Base-by-base conservation (phyloP, 208 protist species). In the Trypanosoma cruzi region DNA sequence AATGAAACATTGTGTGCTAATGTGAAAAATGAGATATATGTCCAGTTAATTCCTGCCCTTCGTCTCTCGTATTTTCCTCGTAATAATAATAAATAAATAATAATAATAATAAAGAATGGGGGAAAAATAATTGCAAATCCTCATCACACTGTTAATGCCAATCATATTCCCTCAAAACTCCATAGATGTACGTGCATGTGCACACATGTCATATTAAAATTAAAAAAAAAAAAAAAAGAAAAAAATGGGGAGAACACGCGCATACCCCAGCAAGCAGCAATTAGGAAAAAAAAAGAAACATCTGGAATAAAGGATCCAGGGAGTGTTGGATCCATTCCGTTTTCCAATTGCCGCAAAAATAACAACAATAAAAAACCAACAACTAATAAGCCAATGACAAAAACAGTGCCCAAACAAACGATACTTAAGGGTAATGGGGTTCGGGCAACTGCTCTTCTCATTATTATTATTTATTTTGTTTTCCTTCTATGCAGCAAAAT, bases 1-100 rank as follows among this genome's bases (percentile, higher is more conserved):
- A 31, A 32, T 72, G 88, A 58, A 97, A 64, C 92, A 97, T 96
- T 22, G 26, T 26, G 42, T 14, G 36, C 50, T 18, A 59, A 24
- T 32, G 53, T 53, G 29, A 71, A 54, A 18, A 64, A 56, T n/a
- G 48, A 77, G 22, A 8, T 28, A 26, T 52, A 40, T 26, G 50
- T 48, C 59, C 52, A 50, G 24, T 53, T 62, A 34, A 65, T 34
- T 5, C 40, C 24, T 8, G 11, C 40, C 57, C 24, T 22, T n/a
- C 34, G 10, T 50, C 29, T 40, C 4, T 54, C 31, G 20, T 62
- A 10, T 64, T 37, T 29, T 53, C 11, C 52, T 31, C 20, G n/a
- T 7, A 11, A 36, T 42, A 16, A 40, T 40, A n/a, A 68, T 61
- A 42, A 11, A 0, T 42, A 8, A 32, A 46, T n/a, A 57, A 68